Base-by-base conservation (phyloP, 441 rosid species). In the Kokia cookei region DNA sequence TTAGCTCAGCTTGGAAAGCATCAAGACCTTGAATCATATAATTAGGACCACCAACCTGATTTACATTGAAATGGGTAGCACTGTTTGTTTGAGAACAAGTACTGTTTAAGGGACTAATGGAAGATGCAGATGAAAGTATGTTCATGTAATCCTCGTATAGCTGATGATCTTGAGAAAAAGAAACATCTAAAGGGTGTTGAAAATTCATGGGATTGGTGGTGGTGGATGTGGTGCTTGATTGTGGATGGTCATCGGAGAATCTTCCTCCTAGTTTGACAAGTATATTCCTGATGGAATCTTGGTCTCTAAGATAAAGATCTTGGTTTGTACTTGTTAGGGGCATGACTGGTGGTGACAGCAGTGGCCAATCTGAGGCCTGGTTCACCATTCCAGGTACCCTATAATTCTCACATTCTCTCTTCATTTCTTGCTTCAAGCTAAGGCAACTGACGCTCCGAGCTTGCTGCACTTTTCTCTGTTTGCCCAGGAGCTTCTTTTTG, bases 401-500 rank as follows among this genome's bases (percentile, higher is more conserved):
- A 12, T 75, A 72, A 76, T 48, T 62, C 57, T 82, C 83, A 71
- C 75, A 83, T 65, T 76, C 84, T 15, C 58, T 87, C 80, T 85
- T 87, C 45, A 83, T 80, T 65, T 86, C 88, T 75, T 84, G 92
- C 80, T 81, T 87, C 58, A 86, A 29, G 64, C 45, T 3, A 54
- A 29, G 9, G 47, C 47, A 13, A 32, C 13, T 27, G 22, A 42
- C 73, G 62, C 90, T 76, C 27, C 85, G 74, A 2, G 82, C 76
- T 67, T 81, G 84, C 63, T 87, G 93, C 64, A 85, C 93, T 71
- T 83, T 92, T 15, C 86, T 79, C 69, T 90, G 93, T 80, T 84
- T 92, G 45, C 91, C 93, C 2, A 92, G 81, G 53, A 94, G 89
- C 78, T 85, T 84, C 84, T 81, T 85, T 80, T 86, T 85, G 47